phyloP scores from a whole-genome alignment of 352 stramenopile genomes.

The Pythium apleroticum region DNA sequence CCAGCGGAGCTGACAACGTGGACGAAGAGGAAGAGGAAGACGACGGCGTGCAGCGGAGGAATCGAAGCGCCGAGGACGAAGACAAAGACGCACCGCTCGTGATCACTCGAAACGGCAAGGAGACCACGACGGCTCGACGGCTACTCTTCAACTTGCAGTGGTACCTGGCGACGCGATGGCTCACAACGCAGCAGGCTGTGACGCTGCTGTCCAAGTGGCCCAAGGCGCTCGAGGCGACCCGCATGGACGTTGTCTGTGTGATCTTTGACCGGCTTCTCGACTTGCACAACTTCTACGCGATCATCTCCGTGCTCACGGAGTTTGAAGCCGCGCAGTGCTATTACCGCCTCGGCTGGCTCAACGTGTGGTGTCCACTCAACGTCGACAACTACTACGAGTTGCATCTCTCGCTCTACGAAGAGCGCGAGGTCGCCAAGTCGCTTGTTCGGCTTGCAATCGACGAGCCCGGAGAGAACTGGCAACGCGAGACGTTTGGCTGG shows the following conservation, averaged over 20 bases:
- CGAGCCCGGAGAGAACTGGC: constrained; percentile 82
- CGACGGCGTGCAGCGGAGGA: constrained; percentile 8
- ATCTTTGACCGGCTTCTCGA: constrained; percentile 72
- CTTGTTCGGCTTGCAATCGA: constrained; percentile 79
- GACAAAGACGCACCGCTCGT: constrained; percentile 24
- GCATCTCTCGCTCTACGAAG: constrained; percentile 62
- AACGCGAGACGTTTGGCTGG: constrained; percentile 75
- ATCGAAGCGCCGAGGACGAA: not conserved
- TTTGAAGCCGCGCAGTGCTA: constrained; percentile 57
- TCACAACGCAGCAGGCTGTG: constrained; percentile 63
- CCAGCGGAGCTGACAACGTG: constrained; percentile 6
- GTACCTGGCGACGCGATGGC: constrained; percentile 65
- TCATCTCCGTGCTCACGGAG: constrained; percentile 57
- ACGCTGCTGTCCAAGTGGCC: constrained; percentile 54
- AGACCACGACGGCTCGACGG: constrained; percentile 52
- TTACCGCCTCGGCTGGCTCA: constrained; percentile 72
- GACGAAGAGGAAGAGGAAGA: constrained; percentile 7
- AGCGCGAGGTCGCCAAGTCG: constrained; percentile 68
- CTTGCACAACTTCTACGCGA: constrained; percentile 66
- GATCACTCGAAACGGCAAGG: constrained; percentile 35
- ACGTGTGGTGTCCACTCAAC: constrained; percentile 63
- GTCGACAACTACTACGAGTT: constrained; percentile 83
- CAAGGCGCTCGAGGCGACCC: constrained; percentile 37
- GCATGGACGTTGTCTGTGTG: constrained; percentile 62
- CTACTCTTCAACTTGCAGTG: constrained; percentile 75